Evolutionary conservation across 371 early-diverging fungal genomes (phyloP).

Genomic region (Rhizopus stolonifer): DNA sequence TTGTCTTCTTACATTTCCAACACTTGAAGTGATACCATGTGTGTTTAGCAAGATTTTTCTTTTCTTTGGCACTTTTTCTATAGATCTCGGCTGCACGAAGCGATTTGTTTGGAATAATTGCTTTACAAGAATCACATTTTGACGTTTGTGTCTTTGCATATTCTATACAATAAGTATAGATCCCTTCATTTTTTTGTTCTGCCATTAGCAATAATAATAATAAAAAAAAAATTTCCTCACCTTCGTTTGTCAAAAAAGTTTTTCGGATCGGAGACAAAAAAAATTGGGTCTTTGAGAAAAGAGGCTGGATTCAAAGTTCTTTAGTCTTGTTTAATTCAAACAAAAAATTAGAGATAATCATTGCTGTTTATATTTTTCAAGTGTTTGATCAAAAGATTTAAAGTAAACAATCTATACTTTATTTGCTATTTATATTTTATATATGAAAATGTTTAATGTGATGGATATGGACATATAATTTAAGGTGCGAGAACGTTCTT

Average conservation of each 20-base stretch:
- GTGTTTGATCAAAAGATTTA: no score
- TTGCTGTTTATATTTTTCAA: no score
- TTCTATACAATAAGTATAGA: constrained; percentile 57
- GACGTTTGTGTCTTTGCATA: constrained; percentile 47
- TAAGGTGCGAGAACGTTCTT: constrained; percentile 43
- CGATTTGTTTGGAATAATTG: constrained; percentile 50
- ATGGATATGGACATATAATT: background rate
- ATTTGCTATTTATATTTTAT: no score
- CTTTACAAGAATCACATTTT: constrained; percentile 44
- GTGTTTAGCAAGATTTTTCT: constrained; percentile 54
- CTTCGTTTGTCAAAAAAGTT: constrained; percentile 2
- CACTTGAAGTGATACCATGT: constrained; percentile 62
- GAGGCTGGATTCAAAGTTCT: no score
- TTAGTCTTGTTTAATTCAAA: no score
- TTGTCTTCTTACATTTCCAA: constrained; percentile 50
- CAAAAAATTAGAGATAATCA: no score
- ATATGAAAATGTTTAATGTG: no score
- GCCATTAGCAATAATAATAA: constrained; percentile 3
- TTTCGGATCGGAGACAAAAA: no score
- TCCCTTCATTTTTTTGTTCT: constrained; percentile 14
- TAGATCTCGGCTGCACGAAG: constrained; percentile 52
- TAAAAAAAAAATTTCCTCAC: background rate
- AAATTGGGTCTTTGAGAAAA: no score
- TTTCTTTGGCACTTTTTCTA: constrained; percentile 52
- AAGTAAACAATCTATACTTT: no score